These are phyloP conservation scores for Byssoonygena ceratinophila DNA, from an alignment of 2,329 filamentous ascomycete species.

Conservation along the genomic window DNA sequence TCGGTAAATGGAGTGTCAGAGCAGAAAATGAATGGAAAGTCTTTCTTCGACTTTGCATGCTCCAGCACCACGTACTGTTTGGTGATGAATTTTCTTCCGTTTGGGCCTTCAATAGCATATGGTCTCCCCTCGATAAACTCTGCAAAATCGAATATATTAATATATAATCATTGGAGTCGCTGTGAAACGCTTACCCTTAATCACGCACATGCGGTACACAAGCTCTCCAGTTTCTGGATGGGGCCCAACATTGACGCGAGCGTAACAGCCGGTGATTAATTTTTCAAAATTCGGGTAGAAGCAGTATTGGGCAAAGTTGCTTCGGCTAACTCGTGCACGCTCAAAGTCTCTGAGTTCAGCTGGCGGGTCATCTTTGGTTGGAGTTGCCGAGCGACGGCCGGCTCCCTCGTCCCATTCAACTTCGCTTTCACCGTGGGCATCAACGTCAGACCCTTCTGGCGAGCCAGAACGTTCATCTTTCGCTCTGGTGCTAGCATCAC, in stretches of 20 bases:
- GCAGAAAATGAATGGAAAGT: conserved; percentile 83
- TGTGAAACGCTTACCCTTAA: conserved; percentile 59
- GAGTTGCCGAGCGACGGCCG: conserved; percentile 41
- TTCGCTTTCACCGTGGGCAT: conserved; percentile 65
- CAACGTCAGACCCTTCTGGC: conserved; percentile 51
- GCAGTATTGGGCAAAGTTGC: conserved; percentile 80
- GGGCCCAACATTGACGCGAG: conserved; percentile 70
- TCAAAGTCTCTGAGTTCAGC: conserved; percentile 73
- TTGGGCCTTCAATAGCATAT: conserved; percentile 66
- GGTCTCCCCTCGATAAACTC: conserved; percentile 68
- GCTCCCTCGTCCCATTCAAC: conserved; percentile 60
- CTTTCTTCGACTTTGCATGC: conserved; percentile 70
- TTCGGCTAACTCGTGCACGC: conserved; percentile 69
- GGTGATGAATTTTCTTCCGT: conserved; percentile 67
- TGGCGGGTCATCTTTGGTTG: conserved; percentile 54
- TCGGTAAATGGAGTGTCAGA: conserved; percentile 81
- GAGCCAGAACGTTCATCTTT: conserved; percentile 55
- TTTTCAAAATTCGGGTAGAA: conserved; percentile 85
- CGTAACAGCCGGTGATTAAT: conserved; percentile 71
- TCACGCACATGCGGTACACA: conserved; percentile 76
- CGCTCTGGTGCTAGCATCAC: conserved; percentile 29
- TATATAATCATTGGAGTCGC: no score
- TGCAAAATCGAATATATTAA: conserved; percentile 27
- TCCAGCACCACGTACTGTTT: conserved; percentile 74
- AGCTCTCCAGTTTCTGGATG: conserved; percentile 61